phyloP scores from a whole-genome alignment of 257 asterid genomes.

The Salvia miltiorrhiza region DNA sequence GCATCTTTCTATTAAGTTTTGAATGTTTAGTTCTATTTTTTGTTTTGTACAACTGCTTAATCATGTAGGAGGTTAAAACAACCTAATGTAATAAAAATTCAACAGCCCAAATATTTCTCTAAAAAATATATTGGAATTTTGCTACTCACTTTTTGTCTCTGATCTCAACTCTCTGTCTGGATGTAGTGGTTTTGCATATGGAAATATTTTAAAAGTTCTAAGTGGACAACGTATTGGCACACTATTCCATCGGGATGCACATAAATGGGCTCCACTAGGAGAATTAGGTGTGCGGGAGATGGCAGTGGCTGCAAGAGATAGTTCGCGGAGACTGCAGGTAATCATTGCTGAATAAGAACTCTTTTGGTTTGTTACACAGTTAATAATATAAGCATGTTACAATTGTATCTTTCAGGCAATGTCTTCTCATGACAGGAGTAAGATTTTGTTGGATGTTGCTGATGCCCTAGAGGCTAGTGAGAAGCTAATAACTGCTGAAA shows the following conservation, averaged over 20 bases:
- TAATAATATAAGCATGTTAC: not conserved
- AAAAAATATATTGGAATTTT: not conserved
- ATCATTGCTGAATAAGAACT: not conserved
- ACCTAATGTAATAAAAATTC: not conserved
- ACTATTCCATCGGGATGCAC: conserved; percentile 69
- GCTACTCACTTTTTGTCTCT: conserved; percentile 18
- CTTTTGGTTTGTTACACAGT: not conserved
- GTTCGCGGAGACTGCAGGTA: conserved; percentile 76
- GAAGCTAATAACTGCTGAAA: conserved; percentile 58
- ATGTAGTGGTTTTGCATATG: conserved; percentile 60
- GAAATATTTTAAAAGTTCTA: conserved; percentile 49
- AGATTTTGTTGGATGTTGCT: conserved; percentile 71
- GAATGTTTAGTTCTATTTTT: not conserved
- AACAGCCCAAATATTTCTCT: not conserved
- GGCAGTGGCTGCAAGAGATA: conserved; percentile 77
- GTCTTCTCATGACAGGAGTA: conserved; percentile 68
- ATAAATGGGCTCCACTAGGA: conserved; percentile 49
- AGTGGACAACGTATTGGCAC: conserved; percentile 64
- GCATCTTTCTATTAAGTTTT: not conserved
- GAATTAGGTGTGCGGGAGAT: conserved; percentile 60
- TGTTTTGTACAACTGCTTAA: no score
- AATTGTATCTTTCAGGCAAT: conserved; percentile 44
- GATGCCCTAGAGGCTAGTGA: conserved; percentile 68
- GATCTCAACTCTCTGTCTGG: conserved; percentile 17
- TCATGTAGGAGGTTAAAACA: not conserved